A percentile compares a stretch with the other conserved stretches of the same genome.
phyloP scores from a whole-genome alignment of 345 rosid species.

The Salix koriyanagi region DNA sequence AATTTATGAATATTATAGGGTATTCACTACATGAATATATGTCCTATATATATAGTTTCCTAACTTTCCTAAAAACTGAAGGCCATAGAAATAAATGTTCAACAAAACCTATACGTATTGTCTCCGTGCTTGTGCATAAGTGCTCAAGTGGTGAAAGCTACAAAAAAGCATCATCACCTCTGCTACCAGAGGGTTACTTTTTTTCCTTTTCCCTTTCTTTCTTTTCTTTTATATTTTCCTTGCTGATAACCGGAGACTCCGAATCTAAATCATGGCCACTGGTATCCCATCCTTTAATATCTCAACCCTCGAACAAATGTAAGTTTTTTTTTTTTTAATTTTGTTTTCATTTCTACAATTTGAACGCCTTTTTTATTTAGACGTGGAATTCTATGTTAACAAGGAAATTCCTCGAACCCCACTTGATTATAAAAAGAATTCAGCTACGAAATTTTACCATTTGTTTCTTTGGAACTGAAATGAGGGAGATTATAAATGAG shows the following conservation, averaged over 20 bases:
- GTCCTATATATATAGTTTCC: too few relatives aligned
- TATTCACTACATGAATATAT: too few relatives aligned
- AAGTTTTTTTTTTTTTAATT: neutral
- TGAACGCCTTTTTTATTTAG: neutral
- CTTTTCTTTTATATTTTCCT: neutral
- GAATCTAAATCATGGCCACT: slow-evolving; percentile 3
- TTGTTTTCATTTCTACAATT: neutral
- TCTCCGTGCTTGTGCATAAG: neutral
- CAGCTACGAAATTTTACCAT: neutral
- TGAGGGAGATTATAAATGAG: neutral
- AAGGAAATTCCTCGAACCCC: neutral
- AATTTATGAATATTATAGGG: too few relatives aligned
- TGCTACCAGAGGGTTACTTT: neutral
- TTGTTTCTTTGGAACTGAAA: neutral
- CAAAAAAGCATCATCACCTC: neutral
- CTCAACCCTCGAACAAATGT: slow-evolving; percentile 11
- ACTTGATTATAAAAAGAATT: neutral
- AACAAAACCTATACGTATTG: neutral
- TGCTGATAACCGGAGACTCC: neutral
- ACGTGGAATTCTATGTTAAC: neutral
- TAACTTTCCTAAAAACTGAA: neutral
- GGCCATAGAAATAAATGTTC: neutral
- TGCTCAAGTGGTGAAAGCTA: neutral
- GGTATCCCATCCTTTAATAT: slow-evolving; percentile 6
- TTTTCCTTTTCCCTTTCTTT: too few relatives aligned